Base-by-base conservation (phyloP, 352 stramenopile genomes). In the Pythium brachiatum region DNA sequence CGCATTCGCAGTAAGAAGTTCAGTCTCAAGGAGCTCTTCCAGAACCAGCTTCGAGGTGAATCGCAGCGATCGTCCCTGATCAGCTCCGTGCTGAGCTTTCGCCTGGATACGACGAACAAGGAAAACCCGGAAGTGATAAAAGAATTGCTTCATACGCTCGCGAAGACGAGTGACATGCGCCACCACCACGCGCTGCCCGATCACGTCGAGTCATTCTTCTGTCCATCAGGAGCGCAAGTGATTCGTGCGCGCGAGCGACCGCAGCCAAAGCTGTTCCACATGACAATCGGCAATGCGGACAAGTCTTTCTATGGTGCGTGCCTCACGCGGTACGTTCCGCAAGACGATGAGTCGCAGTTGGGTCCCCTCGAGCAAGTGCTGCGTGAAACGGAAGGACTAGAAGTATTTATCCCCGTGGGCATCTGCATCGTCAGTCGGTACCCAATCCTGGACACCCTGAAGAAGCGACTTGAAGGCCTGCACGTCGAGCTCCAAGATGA, bases 191-290 rank as follows among this genome's bases (percentile, higher is more conserved):
- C 83, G 6, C 84, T 95, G 53, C 86, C 86, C 7, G 86, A 95
- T 44, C 86, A 95, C 48, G 73, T 95, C 2, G 86, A 95, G 64
- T 75, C 80, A 15, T 95, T 95, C 55, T 93, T 95, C 39, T 86
- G 74, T 27, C 86, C 86, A 6, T 67, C 70, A 1, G 82, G 78
- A 1, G 76, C 76, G 0, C 74, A 88, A n/a, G 68, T 91, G 12
- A 72, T 92, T 13, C 82, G 76, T 21, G 75, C 79, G 4, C 85
- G 79, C 50, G 76, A 75, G 2, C 71, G 75, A 13, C 86, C 86
- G 13, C 65, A 80, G 44, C 78, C 86, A 0, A 88, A 75, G 56
- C 72, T 95, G 18, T 92, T 92, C 31, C 82, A 95, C 52, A 83
- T 95, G 77, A 91, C 82, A 8, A 92, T 95, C 25, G 86, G 86